These are phyloP conservation scores for Arthrobotrys conoides DNA, from an alignment of 2,329 filamentous ascomycete genomes.

Conservation along the genomic window DNA sequence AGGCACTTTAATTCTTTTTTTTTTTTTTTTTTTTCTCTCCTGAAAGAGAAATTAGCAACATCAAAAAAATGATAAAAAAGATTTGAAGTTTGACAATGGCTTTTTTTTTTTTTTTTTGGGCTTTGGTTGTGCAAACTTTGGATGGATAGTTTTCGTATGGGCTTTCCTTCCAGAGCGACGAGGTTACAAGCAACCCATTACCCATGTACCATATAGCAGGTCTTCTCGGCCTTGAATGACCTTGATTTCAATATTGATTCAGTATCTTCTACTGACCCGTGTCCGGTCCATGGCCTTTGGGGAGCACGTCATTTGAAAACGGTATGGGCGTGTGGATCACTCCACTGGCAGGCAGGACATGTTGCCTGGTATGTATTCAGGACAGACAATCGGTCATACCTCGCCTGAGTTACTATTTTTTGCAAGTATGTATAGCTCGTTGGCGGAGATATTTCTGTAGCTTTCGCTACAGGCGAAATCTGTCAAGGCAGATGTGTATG, in stretches of 20 bases:
- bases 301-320: conserved; percentile 59
- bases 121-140: conserved; percentile 22
- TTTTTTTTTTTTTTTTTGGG: conserved; percentile 29
- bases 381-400: conserved; percentile 23
- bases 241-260: conserved; percentile 45
- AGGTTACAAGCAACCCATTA: conserved; percentile 42
- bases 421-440: conserved; percentile 2
- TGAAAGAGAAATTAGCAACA: conserved; percentile 40
- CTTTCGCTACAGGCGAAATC: conserved; percentile 42
- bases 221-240: conserved; percentile 46
- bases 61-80: background rate
- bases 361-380: background rate
- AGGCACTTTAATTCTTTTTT: conserved; percentile 1
- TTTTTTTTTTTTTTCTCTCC: conserved; percentile 9
- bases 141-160: conserved; percentile 53
- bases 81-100: conserved; percentile 25
- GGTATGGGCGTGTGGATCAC: conserved; percentile 51
- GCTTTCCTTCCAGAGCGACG: conserved; percentile 55
- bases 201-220: conserved; percentile 48
- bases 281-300: conserved; percentile 11
- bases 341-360: conserved; percentile 34
- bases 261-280: conserved; percentile 52
- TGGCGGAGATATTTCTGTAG: conserved; percentile 44
- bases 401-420: conserved; percentile 43
- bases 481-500: conserved; percentile 21